Base-by-base conservation (phyloP, 2,329 filamentous ascomycete species). In the Emergomyces pasteurianus region DNA sequence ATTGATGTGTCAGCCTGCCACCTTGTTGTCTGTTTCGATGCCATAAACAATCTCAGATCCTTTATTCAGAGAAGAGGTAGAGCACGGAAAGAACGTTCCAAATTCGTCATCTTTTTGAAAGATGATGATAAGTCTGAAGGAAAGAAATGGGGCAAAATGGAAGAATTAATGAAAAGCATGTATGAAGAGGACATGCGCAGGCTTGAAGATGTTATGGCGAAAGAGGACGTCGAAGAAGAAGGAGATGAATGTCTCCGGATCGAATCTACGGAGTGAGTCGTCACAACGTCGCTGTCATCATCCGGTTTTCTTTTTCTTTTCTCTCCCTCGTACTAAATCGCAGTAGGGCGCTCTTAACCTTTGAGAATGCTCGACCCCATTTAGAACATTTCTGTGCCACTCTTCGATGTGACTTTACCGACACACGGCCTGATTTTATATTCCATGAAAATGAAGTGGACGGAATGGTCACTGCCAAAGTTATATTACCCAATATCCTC, bases 311-410 rank as follows among this genome's bases (percentile, higher is more conserved):
- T n/a, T 1, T 21, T 6, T 4, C 16, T 59, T 34, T 58, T 58
- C 38, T 58, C 21, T 58, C 34, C 54, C 23, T 3, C 12, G 58
- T 26, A 57, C 66, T 47, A 64, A 64, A 58, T 59, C 26, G 23
- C n/a, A 40, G 16, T 58, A 83, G 86, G 4, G 90, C 89, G 0
- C 73, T 84, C 14, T 75, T 96, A 16, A 88, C 88, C 12, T 79
- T 90, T 1, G 82, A 89, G 43, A 88, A 88, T 65, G 88, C 90
- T 0, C 83, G 86, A 55, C 73, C 79, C n/a, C 90, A 94, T 71
- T 79, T 97, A 1, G 79, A 88, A 54, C 90, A 95, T 72, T 95
- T 96, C 66, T 96, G 92, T 71, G 76, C 78, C 0, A 79, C 81
- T 0, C 71, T 91, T 0, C 79, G 82, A 0, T 75, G 77, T 0